Percentiles rank a stretch among this genome's conserved stretches.
These are phyloP conservation scores for Chondrostereum purpureum DNA, from an alignment of 1,284 basidiomycete species.

Conservation along the genomic window DNA sequence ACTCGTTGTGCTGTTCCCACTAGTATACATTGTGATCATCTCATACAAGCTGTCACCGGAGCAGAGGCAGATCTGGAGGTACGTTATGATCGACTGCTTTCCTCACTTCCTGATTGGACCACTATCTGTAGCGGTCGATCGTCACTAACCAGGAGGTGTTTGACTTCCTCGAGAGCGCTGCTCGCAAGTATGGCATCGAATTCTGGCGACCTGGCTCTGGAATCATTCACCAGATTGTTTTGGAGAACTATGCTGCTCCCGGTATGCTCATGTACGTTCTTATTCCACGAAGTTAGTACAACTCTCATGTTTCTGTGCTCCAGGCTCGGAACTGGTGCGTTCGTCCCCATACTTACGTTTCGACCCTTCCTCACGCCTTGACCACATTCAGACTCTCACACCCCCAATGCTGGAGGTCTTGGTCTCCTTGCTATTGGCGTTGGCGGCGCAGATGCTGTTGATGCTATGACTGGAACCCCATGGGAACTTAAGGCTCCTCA, in stretches of 20 bases:
- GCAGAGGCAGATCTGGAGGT: slow-evolving; percentile 81
- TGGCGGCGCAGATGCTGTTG: slow-evolving; percentile 97
- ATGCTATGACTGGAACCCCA: slow-evolving; percentile 96
- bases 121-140: slow-evolving; percentile 62
- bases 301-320: slow-evolving; percentile 2
- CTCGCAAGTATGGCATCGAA: slow-evolving; percentile 90
- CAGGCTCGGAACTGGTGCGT: slow-evolving; percentile 70
- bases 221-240: slow-evolving; percentile 97
- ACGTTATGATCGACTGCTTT: slow-evolving; percentile 2
- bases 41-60: slow-evolving; percentile 86
- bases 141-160: slow-evolving; percentile 94
- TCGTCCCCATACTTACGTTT: background rate
- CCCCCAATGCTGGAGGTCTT: slow-evolving; percentile 96
- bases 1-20: slow-evolving; percentile 79
- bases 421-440: slow-evolving; percentile 97
- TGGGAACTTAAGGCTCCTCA: slow-evolving; percentile 98
- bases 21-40: slow-evolving; percentile 95
- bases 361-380: slow-evolving; percentile 5
- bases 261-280: slow-evolving; percentile 74
- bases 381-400: slow-evolving; percentile 80
- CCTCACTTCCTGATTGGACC: slow-evolving; percentile 3
- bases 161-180: slow-evolving; percentile 94
- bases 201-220: slow-evolving; percentile 97
- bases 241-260: slow-evolving; percentile 95
- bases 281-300: slow-evolving; percentile 4